Conservation (phyloP, 148 eudicot genomes). For the Vaccinium darrowii region DNA sequence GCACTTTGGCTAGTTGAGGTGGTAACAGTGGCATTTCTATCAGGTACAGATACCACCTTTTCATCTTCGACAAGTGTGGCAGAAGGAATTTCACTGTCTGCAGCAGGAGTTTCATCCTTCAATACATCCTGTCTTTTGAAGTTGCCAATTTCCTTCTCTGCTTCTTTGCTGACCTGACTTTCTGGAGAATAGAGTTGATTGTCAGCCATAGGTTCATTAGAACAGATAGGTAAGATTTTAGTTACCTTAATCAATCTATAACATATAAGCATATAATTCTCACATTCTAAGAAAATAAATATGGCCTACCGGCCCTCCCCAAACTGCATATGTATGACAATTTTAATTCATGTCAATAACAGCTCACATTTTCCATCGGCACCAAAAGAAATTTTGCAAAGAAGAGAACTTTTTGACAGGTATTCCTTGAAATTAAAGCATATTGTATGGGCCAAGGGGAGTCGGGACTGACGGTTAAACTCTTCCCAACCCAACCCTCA, state of each 20-base stretch:
- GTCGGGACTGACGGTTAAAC: background rate
- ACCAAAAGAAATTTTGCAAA: background rate
- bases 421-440: background rate
- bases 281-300: background rate
- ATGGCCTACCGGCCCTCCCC: background rate
- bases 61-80: background rate
- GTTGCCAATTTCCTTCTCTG: background rate
- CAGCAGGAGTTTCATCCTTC: background rate
- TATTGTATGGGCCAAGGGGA: background rate
- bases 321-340: background rate
- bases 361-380: background rate
- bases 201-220: background rate
- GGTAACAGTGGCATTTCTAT: background rate
- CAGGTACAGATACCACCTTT: background rate
- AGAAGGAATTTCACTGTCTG: background rate
- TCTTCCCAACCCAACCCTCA: background rate
- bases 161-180: background rate
- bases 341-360: background rate
- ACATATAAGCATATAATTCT: background rate
- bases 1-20: background rate
- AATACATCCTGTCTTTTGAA: background rate
- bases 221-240: background rate
- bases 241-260: conserved; percentile 15
- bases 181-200: background rate
- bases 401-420: background rate